These are phyloP conservation scores for Usnea hakonensis DNA, from an alignment of 495 filamentous ascomycete species.

Conservation along the genomic window DNA sequence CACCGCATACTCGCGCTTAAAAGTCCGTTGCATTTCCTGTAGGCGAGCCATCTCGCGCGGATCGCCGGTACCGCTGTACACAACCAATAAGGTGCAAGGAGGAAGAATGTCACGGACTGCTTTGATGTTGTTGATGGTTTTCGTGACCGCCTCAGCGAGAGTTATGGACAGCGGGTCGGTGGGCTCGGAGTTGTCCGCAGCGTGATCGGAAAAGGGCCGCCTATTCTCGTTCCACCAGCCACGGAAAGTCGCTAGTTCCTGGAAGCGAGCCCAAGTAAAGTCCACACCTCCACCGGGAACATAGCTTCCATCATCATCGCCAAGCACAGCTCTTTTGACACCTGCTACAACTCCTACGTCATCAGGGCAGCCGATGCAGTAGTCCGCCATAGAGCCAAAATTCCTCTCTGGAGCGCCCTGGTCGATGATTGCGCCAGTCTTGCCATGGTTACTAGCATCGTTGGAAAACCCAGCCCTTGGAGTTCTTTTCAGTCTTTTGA, in stretches of 20 bases:
- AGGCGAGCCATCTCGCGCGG: slow-evolving; percentile 68
- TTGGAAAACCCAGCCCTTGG: slow-evolving; percentile 41
- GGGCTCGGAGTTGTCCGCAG: slow-evolving; percentile 27
- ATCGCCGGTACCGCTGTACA: slow-evolving; percentile 85
- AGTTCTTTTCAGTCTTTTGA: slow-evolving; percentile 65
- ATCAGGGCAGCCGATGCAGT: slow-evolving; percentile 61
- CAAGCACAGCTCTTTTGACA: slow-evolving; percentile 59
- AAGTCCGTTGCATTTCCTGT: slow-evolving; percentile 62
- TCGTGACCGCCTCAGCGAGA: slow-evolving; percentile 40
- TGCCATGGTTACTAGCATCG: slow-evolving; percentile 43
- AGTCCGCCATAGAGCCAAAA: slow-evolving; percentile 61
- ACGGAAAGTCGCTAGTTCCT: slow-evolving; percentile 70
- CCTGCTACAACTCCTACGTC: slow-evolving; percentile 70
- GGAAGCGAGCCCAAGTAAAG: slow-evolving; percentile 81
- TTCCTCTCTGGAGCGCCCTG: slow-evolving; percentile 75
- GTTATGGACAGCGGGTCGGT: slow-evolving; percentile 12
- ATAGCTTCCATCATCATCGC: slow-evolving; percentile 52
- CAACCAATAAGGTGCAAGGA: slow-evolving; percentile 74
- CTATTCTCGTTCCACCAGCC: slow-evolving; percentile 65
- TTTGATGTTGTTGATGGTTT: slow-evolving; percentile 51
- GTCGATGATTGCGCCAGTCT: slow-evolving; percentile 76
- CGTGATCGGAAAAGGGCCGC: slow-evolving; percentile 27
- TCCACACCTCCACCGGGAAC: slow-evolving; percentile 68
- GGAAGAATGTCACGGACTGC: slow-evolving; percentile 69
- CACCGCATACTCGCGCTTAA: slow-evolving; percentile 65